Conservation (phyloP, 2,329 filamentous ascomycete genomes). For the Sporothrix euskadiensis region DNA sequence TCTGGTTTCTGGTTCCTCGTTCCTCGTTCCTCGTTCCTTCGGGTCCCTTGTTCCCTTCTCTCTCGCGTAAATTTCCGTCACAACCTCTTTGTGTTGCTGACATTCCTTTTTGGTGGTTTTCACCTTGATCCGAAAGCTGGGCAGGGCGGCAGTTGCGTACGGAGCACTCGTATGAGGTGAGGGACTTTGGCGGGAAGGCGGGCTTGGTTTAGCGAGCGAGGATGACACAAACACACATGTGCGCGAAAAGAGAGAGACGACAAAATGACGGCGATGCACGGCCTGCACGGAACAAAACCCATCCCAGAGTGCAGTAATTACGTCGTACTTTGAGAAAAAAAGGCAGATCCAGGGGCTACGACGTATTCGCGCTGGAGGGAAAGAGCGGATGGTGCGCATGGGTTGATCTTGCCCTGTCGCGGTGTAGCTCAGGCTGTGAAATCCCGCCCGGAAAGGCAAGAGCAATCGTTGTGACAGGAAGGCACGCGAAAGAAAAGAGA, state of each 20-base stretch:
- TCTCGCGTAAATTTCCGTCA: neutral
- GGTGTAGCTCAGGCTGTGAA: neutral
- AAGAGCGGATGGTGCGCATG: neutral
- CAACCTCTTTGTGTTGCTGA: neutral
- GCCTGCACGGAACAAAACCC: neutral
- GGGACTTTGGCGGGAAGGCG: neutral
- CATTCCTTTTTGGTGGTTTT: neutral
- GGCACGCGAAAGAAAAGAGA: neutral
- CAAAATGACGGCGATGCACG: neutral
- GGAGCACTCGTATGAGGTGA: neutral
- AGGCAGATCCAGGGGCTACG: neutral
- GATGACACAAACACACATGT: neutral
- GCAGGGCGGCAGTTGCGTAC: constrained; percentile 13
- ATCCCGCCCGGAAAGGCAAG: neutral
- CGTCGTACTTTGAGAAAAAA: no score
- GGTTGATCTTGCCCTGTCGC: neutral
- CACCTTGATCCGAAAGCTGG: neutral
- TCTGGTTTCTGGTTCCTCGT: neutral
- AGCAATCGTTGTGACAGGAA: neutral
- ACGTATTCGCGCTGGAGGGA: neutral
- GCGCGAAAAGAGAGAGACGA: neutral
- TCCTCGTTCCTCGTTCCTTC: neutral
- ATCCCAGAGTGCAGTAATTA: neutral
- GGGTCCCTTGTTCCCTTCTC: constrained; percentile 6
- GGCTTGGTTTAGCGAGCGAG: neutral